Evolutionary conservation across 2,329 filamentous ascomycete species (phyloP).

Genomic region (Graphilbum ipis-grandicollis): DNA sequence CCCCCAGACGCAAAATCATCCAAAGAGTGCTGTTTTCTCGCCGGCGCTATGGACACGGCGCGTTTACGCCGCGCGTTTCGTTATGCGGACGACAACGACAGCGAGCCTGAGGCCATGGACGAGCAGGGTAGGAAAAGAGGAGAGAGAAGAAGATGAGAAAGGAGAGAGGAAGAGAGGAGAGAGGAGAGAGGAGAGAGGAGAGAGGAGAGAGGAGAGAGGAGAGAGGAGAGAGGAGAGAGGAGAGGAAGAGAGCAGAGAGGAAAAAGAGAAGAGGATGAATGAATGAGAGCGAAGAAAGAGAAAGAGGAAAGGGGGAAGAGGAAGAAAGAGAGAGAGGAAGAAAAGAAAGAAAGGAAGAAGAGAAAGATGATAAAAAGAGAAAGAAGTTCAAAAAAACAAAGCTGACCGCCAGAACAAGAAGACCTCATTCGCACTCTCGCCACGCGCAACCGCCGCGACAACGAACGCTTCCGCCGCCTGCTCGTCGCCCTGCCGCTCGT

Average conservation of each 20-base stretch:
- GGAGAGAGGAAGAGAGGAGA: background rate
- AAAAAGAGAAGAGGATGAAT: conserved; percentile 42
- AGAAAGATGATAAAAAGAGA: background rate
- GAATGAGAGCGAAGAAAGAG: too few species aligned
- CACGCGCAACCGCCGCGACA: conserved; percentile 35
- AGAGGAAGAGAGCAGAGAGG: background rate
- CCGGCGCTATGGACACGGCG: conserved; percentile 18
- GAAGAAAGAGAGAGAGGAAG: background rate
- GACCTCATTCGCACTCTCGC: conserved; percentile 38
- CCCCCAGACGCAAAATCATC: too few species aligned
- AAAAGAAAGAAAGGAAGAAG: too few species aligned
- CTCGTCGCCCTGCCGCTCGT: conserved; percentile 31
- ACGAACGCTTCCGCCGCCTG: conserved; percentile 36
- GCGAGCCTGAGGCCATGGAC: conserved; percentile 48
- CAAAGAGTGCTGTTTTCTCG: too few species aligned
- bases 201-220: too few species aligned
- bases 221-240: too few species aligned
- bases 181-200: too few species aligned
- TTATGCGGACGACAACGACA: conserved; percentile 48
- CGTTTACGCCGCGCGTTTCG: conserved; percentile 62
- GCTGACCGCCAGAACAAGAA: conserved; percentile 38
- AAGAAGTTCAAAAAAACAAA: too few species aligned
- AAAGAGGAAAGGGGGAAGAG: too few species aligned
- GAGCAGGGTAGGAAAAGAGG: conserved; percentile 35
- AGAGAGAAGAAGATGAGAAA: background rate